A percentile compares a stretch with the other conserved stretches of the same genome.
phyloP scores from a whole-genome alignment of 2,329 filamentous ascomycete genomes.

The Periconia digitata region DNA sequence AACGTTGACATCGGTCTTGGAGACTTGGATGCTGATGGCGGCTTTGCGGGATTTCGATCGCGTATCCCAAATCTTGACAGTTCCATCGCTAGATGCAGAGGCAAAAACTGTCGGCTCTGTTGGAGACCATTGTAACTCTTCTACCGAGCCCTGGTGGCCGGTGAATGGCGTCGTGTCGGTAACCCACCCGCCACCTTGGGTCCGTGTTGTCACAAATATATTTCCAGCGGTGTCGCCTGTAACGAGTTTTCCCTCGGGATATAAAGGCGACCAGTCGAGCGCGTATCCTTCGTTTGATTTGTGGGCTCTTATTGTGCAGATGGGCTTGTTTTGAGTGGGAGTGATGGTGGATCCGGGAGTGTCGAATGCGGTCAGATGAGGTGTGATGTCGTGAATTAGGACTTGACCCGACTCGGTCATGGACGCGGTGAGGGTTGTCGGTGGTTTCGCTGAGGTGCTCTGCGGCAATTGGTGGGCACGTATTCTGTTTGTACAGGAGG shows the following conservation, averaged over 20 bases:
- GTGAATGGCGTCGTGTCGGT: conserved; percentile 82
- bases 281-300: conserved; percentile 87
- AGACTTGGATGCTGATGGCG: conserved; percentile 85
- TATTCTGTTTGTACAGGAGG: conserved; percentile 90
- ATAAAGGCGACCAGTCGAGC: conserved; percentile 89
- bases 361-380: conserved; percentile 87
- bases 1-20: conserved; percentile 87
- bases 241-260: conserved; percentile 79
- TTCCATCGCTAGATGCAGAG: conserved; percentile 90
- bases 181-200: conserved; percentile 84
- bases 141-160: conserved; percentile 82
- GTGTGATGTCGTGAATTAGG: conserved; percentile 91
- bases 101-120: conserved; percentile 92
- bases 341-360: conserved; percentile 79
- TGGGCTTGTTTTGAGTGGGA: conserved; percentile 81
- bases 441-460: conserved; percentile 68
- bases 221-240: conserved; percentile 89
- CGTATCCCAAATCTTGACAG: conserved; percentile 93
- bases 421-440: conserved; percentile 81
- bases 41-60: conserved; percentile 85
- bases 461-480: conserved; percentile 79
- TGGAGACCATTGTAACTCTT: conserved; percentile 97
- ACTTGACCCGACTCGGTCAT: conserved; percentile 91
- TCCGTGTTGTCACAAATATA: conserved; percentile 85
- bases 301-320: conserved; percentile 86